A percentile compares a stretch with the other conserved stretches of the same genome.
phyloP scores from a whole-genome alignment of 768 basidiomycete species.

The Trametes gibbosa region DNA sequence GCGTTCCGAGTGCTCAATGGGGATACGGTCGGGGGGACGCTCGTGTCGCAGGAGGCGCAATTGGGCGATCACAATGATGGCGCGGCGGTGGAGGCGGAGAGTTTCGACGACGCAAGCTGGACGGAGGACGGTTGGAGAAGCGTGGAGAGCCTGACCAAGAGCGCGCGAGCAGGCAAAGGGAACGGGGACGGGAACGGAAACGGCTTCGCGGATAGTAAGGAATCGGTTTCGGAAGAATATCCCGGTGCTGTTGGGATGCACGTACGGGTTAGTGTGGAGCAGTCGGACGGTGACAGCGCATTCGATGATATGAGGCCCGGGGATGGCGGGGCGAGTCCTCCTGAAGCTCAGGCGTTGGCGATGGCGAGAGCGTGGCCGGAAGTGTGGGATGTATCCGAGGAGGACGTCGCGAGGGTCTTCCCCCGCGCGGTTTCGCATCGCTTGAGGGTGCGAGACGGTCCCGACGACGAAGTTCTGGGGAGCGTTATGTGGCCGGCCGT shows the following conservation, averaged over 20 bases:
- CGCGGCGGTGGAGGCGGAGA: not conserved
- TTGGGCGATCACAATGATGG: constrained; percentile 10
- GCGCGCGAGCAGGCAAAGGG: not conserved
- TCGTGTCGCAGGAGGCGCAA: constrained; percentile 34
- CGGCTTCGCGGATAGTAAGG: not conserved
- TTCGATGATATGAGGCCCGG: not conserved
- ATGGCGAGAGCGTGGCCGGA: constrained; percentile 24
- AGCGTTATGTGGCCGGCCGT: constrained; percentile 60
- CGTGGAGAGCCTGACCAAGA: constrained; percentile 16
- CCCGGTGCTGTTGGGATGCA: not conserved
- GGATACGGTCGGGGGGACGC: constrained; percentile 59
- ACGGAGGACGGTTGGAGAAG: constrained; percentile 17
- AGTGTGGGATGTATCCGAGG: constrained; percentile 60
- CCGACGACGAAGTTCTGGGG: constrained; percentile 66
- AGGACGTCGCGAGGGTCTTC: constrained; percentile 71
- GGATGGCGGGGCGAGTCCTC: not conserved
- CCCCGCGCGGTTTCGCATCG: constrained; percentile 76
- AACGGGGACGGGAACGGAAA: constrained; percentile 5
- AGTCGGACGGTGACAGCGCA: not conserved
- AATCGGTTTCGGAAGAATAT: not conserved
- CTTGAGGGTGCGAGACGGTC: constrained; percentile 64
- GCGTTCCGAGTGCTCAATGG: constrained; percentile 65
- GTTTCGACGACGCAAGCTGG: constrained; percentile 5
- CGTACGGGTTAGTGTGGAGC: not conserved
- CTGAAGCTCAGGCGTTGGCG: constrained; percentile 13